Base-by-base conservation (phyloP, 1,284 basidiomycete genomes). In the Ganoderma sinense region DNA sequence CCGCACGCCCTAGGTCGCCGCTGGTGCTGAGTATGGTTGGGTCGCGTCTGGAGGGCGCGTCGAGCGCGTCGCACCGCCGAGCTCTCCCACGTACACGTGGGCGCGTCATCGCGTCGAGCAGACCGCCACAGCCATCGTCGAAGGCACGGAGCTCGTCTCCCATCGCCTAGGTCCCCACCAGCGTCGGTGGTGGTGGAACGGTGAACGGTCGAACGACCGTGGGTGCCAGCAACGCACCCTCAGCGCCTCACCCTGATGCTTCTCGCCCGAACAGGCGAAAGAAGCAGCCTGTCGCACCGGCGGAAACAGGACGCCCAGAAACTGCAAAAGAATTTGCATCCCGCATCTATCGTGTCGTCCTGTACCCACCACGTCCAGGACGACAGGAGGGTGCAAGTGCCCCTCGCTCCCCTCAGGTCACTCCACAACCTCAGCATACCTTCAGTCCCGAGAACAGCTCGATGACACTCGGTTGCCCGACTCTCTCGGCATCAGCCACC, bases 291-390 rank as follows among this genome's bases (percentile, higher is more conserved):
- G n/a, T 7, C 2, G 18, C 45, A 1, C 45, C 45, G 45, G 45
- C 45, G 2, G 45, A 48, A 18, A 48, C 45, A n/a, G 70, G 70
- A 1, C 64, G 67, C 1, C 64, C 67, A 2, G 70, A 71, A 55
- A 68, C 67, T 4, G 43, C 70, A 10, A 39, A 55, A n/a, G 64
- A 71, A 43, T 71, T 71, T 39, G 63, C 70, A 3, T 59, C 60
- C 26, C 70, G 67, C 11, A 71, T 71, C 31, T 0, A n/a, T 1
- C 70, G 67, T 66, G 67, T 72, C 60, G 62, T 67, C 45, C 68
- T 72, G 1, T 65, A 65, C 62, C 65, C 55, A 0, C 64, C 68
- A 29, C n/a, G n/a, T n/a, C 33, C 16, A 20, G 51, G 39, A 64
- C 18, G 36, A 56, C 63, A 36, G 65, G 65, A 59, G 56, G 65